Conservation (phyloP, 139 green algal genomes). For the Micromonas commoda region DNA sequence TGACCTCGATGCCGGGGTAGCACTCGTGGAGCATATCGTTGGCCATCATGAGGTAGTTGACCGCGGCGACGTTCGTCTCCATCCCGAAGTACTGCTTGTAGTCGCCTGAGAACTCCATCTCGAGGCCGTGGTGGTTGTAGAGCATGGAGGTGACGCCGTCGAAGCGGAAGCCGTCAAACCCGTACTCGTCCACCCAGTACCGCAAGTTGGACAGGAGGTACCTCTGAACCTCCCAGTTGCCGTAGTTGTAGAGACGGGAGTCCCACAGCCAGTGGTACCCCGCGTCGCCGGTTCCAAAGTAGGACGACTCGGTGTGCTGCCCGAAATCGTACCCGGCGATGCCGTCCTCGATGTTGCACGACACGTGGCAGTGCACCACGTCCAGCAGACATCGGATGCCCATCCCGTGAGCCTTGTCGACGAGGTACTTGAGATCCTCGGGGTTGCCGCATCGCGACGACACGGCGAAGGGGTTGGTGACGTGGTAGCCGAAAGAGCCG, state of each 20-base stretch:
- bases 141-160: constrained; percentile 97
- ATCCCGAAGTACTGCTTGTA: constrained; percentile 69
- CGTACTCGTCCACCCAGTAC: constrained; percentile 93
- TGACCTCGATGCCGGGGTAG: constrained; percentile 58
- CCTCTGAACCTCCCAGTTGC: constrained; percentile 63
- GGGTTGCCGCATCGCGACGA: constrained; percentile 68
- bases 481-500: constrained; percentile 88
- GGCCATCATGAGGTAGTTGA: constrained; percentile 81
- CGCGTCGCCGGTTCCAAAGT: constrained; percentile 73
- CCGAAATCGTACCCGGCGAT: constrained; percentile 84
- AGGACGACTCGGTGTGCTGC: constrained; percentile 61
- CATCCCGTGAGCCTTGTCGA: constrained; percentile 84
- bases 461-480: constrained; percentile 87
- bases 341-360: constrained; percentile 79
- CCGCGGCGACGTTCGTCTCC: constrained; percentile 84
- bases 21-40: constrained; percentile 72
- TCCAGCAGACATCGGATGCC: constrained; percentile 87
- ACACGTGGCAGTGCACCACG: constrained; percentile 86
- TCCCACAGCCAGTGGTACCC: constrained; percentile 92
- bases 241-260: constrained; percentile 81
- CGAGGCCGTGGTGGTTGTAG: constrained; percentile 92
- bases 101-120: constrained; percentile 64
- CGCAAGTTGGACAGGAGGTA: constrained; percentile 91
- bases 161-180: constrained; percentile 93
- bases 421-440: constrained; percentile 77